Percentiles rank a stretch among this genome's conserved stretches.
Conservation (phyloP, 140 eudicot species). For the Erigeron philadelphicus region DNA sequence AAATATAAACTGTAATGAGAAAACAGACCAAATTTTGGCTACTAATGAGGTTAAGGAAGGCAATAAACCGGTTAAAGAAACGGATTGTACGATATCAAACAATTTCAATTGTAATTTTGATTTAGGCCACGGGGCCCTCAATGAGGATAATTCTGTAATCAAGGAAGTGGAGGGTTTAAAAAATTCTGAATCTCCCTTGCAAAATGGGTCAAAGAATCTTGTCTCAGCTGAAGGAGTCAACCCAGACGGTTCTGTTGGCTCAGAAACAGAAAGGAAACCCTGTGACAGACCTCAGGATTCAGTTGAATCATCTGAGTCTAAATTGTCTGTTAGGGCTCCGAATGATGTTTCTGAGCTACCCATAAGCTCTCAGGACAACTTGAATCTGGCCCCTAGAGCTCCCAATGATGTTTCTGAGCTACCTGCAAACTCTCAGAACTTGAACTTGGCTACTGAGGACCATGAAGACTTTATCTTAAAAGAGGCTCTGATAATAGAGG, state of each 20-base stretch:
- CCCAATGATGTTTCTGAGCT: slow-evolving; percentile 35
- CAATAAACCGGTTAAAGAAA: slow-evolving; percentile 32
- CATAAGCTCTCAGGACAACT: slow-evolving; percentile 31
- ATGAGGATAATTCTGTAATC: slow-evolving; percentile 34
- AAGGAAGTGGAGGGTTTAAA: slow-evolving; percentile 29
- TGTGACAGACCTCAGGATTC: slow-evolving; percentile 14
- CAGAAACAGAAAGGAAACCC: background rate
- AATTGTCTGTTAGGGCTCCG: slow-evolving; percentile 28
- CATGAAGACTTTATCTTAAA: slow-evolving; percentile 70
- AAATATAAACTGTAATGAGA: slow-evolving; percentile 33
- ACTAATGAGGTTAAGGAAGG: slow-evolving; percentile 34
- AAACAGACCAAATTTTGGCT: slow-evolving; percentile 32
- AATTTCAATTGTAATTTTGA: slow-evolving; percentile 23
- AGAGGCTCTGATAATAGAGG: slow-evolving; percentile 78
- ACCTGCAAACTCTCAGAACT: slow-evolving; percentile 35
- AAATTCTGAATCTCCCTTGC: slow-evolving; percentile 23
- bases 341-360: slow-evolving; percentile 34
- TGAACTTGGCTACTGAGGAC: slow-evolving; percentile 33
- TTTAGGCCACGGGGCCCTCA: slow-evolving; percentile 19
- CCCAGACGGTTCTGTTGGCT: background rate
- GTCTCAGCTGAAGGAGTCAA: background rate
- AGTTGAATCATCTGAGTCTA: slow-evolving; percentile 15
- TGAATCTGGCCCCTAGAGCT: slow-evolving; percentile 31
- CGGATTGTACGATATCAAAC: slow-evolving; percentile 26
- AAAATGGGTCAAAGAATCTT: slow-evolving; percentile 16